A percentile compares a stretch with the other conserved stretches of the same genome.
phyloP scores from a whole-genome alignment of 78 protist species.

The Parvularia atlantis region DNA sequence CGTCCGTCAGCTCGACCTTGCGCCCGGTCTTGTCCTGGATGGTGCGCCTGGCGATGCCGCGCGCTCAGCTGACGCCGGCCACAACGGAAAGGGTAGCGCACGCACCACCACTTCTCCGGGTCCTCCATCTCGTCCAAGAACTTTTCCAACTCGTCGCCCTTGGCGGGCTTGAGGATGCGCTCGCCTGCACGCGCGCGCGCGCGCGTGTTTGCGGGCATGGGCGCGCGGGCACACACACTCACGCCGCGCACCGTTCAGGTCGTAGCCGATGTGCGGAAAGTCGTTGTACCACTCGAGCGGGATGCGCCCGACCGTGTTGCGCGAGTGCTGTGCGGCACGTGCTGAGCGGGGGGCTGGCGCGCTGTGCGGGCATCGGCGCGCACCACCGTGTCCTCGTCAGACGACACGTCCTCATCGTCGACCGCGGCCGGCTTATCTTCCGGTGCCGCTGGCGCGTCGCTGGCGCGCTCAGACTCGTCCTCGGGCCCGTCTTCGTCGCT shows the following conservation, averaged over 20 bases:
- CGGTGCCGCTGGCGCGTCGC: not conserved
- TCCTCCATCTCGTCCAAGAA: constrained; percentile 45
- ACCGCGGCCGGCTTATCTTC: constrained; percentile 26
- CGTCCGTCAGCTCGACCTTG: constrained; percentile 52
- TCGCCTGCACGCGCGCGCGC: no score
- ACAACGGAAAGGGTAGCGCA: not conserved
- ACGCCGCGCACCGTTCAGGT: constrained; percentile 83
- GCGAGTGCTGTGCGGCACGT: constrained; percentile 36
- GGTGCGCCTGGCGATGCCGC: constrained; percentile 34
- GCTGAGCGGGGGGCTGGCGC: no score
- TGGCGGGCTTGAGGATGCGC: constrained; percentile 38
- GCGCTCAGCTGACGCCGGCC: no score
- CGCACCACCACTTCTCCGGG: constrained; percentile 3
- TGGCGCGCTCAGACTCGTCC: no score
- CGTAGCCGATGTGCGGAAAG: constrained; percentile 90
- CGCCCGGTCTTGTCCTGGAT: constrained; percentile 65
- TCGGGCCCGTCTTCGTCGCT: constrained; percentile 1
- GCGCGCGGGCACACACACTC: no score
- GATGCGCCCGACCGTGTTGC: constrained; percentile 72
- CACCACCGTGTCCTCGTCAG: constrained; percentile 30
- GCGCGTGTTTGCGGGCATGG: no score
- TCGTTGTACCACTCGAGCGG: constrained; percentile 93
- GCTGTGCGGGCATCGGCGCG: no score
- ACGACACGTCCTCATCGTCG: constrained; percentile 32
- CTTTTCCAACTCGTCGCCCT: constrained; percentile 59